Evolutionary conservation across 2,329 filamentous ascomycete genomes (phyloP), one percentile per base, ranked within the genome.

Genomic region (Neofusicoccum ribis): DNA sequence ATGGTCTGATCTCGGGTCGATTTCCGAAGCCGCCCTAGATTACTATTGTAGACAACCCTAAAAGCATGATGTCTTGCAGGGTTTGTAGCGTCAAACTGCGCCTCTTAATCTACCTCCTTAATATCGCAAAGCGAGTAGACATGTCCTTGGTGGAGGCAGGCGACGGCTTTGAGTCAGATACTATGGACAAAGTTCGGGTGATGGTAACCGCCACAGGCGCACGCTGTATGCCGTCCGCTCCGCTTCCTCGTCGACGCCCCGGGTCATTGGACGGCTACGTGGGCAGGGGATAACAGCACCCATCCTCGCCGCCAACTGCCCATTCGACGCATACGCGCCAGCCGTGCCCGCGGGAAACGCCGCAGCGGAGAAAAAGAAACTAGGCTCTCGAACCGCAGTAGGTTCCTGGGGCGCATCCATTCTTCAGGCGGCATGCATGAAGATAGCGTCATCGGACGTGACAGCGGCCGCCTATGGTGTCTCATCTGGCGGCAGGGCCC

Each of bases 391-490:
- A 36, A 39, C 31, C 5, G 43, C 54, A 44, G 20, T 14, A 58
- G 52, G 23, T 58, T 43, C 39, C 39, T 59, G 54, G 39, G n/a
- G n/a, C 43, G n/a, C 56, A 36, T 60, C 44, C 5, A 12, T 60
- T 39, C 56, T 47, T 60, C 56, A 59, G 41, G 56, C 27, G 27
- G 56, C 15, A n/a, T 60, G 56, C 56, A 60, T 47, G 56, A 47
- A 47, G 56, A 60, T 60, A 60, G 56, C 56, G 56, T 60, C 56
- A 60, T 60, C 56, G 41, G 43, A 37, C 54, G 54, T 23, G 41
- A 20, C n/a, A 39, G 39, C 27, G 41, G 41, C 41, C 54, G 17
- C 27, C 39, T 17, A 7, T 59, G 39, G 39, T 59, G 54, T 60
- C 56, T 60, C 56, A 47, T 20, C 44, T 15, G 27, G 43, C 31